phyloP scores from a whole-genome alignment of 2,329 filamentous ascomycete genomes.

The Triangularia setosa region DNA sequence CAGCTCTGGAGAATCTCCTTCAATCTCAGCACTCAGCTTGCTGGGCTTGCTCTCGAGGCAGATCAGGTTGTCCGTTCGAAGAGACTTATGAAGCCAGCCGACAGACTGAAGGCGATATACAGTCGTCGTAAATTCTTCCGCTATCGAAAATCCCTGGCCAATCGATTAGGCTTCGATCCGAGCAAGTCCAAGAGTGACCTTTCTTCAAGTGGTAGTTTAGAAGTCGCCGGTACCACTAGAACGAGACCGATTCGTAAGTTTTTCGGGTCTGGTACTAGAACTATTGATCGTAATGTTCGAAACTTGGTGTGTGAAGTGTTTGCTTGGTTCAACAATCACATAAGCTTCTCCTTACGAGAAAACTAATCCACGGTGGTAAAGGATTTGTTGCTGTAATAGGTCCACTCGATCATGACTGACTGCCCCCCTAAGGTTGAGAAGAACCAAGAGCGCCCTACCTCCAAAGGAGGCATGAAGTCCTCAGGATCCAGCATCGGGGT shows the following conservation, averaged over 20 bases:
- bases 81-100: not conserved
- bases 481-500: not conserved
- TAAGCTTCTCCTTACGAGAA: not conserved
- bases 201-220: not conserved
- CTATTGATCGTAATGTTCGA: not conserved
- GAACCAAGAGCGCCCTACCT: not conserved
- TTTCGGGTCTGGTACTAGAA: not conserved
- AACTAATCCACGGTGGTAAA: not conserved
- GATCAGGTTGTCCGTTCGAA: not conserved
- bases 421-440: not conserved
- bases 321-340: not conserved
- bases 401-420: not conserved
- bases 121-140: not conserved
- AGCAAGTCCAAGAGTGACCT: not conserved
- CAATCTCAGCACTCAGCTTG: not conserved
- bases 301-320: not conserved
- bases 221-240: not conserved
- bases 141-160: not conserved
- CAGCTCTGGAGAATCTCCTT: not conserved
- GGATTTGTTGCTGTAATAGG: not conserved
- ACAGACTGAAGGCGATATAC: not conserved
- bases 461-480: not conserved
- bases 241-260: not conserved
- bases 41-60: not conserved
- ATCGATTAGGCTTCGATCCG: not conserved